phyloP scores from a whole-genome alignment of 2,329 filamentous ascomycete species.

The Fusarium buharicum region DNA sequence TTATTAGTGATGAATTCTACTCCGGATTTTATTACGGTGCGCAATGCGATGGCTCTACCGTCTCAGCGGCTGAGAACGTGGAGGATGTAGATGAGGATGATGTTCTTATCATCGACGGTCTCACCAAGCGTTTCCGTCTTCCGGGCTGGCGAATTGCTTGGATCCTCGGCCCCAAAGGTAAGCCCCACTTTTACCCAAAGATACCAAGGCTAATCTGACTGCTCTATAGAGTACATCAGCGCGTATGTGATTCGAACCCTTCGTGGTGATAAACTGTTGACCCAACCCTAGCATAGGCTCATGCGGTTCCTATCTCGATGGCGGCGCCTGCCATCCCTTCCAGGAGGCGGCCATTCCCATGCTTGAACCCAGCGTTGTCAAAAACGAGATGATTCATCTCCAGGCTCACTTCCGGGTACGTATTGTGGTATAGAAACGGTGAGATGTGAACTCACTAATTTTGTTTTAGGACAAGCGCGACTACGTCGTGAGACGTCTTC shows the following conservation, averaged over 20 bases:
- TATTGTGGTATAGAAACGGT: no score
- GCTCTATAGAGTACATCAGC: conserved; percentile 79
- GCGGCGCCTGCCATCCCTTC: conserved; percentile 93
- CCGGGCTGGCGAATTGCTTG: conserved; percentile 97
- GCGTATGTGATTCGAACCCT: conserved; percentile 61
- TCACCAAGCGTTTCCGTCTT: conserved; percentile 96
- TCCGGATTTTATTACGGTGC: conserved; percentile 95
- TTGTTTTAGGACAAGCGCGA: conserved; percentile 80
- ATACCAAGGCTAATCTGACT: conserved; percentile 19
- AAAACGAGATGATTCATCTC: conserved; percentile 86
- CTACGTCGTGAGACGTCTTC: conserved; percentile 82
- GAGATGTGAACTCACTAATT: no score
- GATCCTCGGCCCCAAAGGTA: conserved; percentile 88
- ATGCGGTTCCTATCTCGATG: conserved; percentile 93
- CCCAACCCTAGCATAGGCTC: conserved; percentile 73
- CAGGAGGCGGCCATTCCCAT: conserved; percentile 93
- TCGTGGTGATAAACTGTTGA: conserved; percentile 26
- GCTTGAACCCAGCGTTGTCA: conserved; percentile 86
- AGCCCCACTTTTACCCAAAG: conserved; percentile 21
- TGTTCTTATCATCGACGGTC: conserved; percentile 92
- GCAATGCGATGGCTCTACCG: conserved; percentile 88
- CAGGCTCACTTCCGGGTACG: conserved; percentile 87
- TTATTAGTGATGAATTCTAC: conserved; percentile 98
- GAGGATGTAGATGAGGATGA: conserved; percentile 90
- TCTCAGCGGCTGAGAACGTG: conserved; percentile 89